Percentiles rank a stretch among this genome's conserved stretches.
phyloP scores from a whole-genome alignment of 2,329 filamentous ascomycete genomes.

The Calonectria crousiana region DNA sequence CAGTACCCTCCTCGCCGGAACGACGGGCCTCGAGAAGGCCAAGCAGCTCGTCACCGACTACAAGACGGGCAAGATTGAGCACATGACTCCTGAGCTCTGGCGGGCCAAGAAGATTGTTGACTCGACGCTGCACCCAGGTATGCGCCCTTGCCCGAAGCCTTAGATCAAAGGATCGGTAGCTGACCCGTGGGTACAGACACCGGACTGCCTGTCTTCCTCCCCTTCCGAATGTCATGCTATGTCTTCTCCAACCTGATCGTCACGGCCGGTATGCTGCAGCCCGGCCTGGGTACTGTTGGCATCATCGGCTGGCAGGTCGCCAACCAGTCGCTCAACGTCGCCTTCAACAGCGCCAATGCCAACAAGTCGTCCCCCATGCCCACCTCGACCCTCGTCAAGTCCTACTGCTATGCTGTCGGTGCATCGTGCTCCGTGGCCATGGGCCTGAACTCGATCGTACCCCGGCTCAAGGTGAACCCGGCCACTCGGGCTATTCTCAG shows the following conservation, averaged over 20 bases:
- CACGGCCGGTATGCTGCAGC: constrained; percentile 96
- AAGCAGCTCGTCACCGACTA: constrained; percentile 86
- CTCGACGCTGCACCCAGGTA: constrained; percentile 95
- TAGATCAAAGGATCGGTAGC: constrained; percentile 8
- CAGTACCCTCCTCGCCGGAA: constrained; percentile 88
- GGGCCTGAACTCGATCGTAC: constrained; percentile 90
- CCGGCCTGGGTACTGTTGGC: constrained; percentile 83
- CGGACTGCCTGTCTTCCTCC: constrained; percentile 89
- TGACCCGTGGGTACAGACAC: constrained; percentile 73
- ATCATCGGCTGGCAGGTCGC: constrained; percentile 94
- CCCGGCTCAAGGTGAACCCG: constrained; percentile 83
- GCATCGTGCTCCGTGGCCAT: constrained; percentile 95
- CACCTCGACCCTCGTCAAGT: constrained; percentile 83
- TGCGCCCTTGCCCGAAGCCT: constrained; percentile 35
- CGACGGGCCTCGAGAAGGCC: constrained; percentile 83
- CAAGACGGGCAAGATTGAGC: constrained; percentile 82
- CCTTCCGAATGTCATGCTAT: constrained; percentile 98
- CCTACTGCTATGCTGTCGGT: constrained; percentile 90
- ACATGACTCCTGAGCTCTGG: constrained; percentile 95
- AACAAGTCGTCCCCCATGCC: constrained; percentile 96
- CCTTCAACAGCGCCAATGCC: constrained; percentile 96
- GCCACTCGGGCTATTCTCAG: constrained; percentile 81
- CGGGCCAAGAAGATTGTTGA: constrained; percentile 97
- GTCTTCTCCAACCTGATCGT: constrained; percentile 94
- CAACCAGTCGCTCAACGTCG: constrained; percentile 98